phyloP scores from a whole-genome alignment of 2,329 filamentous ascomycete genomes.

The Ceratocystis colombiana region DNA sequence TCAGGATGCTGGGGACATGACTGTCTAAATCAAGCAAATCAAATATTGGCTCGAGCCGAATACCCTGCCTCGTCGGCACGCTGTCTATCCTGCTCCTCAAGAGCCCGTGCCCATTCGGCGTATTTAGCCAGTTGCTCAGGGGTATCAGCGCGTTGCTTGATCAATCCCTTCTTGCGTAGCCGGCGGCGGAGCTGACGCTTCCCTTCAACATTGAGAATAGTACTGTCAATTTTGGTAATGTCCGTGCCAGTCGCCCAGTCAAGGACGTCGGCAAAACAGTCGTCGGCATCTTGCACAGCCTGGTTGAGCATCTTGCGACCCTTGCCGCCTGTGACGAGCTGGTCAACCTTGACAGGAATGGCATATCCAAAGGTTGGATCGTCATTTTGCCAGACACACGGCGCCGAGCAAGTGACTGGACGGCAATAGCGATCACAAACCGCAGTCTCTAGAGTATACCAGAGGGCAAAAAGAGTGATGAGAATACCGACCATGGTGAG shows the following conservation, averaged over 20 bases:
- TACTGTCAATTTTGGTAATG: constrained; percentile 34
- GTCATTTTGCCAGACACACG: constrained; percentile 47
- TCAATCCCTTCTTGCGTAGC: constrained; percentile 40
- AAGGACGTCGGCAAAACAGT: constrained; percentile 40
- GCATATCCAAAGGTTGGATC: constrained; percentile 53
- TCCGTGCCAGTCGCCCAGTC: constrained; percentile 39
- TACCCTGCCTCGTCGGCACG: constrained; percentile 31
- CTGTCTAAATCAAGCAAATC: too few relatives aligned
- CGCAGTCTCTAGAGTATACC: constrained; percentile 45
- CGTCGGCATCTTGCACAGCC: constrained; percentile 38
- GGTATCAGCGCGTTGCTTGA: constrained; percentile 33
- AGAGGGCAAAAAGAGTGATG: constrained; percentile 38
- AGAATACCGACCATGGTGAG: constrained; percentile 42
- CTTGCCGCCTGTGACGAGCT: constrained; percentile 47
- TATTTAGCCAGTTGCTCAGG: constrained; percentile 38
- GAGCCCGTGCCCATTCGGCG: constrained; percentile 36
- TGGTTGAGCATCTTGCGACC: constrained; percentile 36
- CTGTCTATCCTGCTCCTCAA: constrained; percentile 34
- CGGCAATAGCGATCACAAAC: constrained; percentile 48
- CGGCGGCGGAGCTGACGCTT: constrained; percentile 43
- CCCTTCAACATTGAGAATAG: constrained; percentile 33
- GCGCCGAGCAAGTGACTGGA: constrained; percentile 41
- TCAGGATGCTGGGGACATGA: too few relatives aligned
- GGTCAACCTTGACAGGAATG: constrained; percentile 52
- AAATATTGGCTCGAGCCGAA: constrained; percentile 27